phyloP scores from a whole-genome alignment of 352 stramenopile species.

The Phytophthora podocarpi region DNA sequence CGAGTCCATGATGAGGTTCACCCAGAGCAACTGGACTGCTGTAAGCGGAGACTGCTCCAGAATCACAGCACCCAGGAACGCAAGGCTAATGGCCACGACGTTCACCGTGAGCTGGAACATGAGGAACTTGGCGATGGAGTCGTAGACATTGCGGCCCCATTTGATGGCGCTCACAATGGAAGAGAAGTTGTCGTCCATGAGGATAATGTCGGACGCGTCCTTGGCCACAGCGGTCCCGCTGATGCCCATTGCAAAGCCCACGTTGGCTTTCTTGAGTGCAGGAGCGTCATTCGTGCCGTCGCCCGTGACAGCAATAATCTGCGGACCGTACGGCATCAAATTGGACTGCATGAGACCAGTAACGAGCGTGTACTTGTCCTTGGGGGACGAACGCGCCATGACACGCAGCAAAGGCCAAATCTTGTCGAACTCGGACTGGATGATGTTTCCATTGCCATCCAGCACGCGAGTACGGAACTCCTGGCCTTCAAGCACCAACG shows the following conservation, averaged over 20 bases:
- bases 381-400: constrained; percentile 92
- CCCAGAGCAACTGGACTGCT: constrained; percentile 97
- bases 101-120: constrained; percentile 99
- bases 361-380: constrained; percentile 98
- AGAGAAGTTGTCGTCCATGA: constrained; percentile 97
- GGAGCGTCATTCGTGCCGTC: constrained; percentile 98
- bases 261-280: constrained; percentile 96
- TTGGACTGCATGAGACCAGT: constrained; percentile 91
- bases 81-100: constrained; percentile 93
- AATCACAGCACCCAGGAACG: constrained; percentile 89
- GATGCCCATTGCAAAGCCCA: constrained; percentile 97
- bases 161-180: constrained; percentile 96
- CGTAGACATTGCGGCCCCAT: constrained; percentile 96
- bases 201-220: constrained; percentile 96
- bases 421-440: constrained; percentile 90
- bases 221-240: constrained; percentile 95
- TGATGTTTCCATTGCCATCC: constrained; percentile 69
- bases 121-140: constrained; percentile 98
- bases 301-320: constrained; percentile 96
- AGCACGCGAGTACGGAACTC: constrained; percentile 75
- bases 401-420: constrained; percentile 92
- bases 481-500: constrained; percentile 70
- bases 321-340: constrained; percentile 70
- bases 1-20: constrained; percentile 99
- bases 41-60: constrained; percentile 90